Evolutionary conservation across 371 early-diverging fungal species (phyloP).

Genomic region (Rhizopus arrhizus): DNA sequence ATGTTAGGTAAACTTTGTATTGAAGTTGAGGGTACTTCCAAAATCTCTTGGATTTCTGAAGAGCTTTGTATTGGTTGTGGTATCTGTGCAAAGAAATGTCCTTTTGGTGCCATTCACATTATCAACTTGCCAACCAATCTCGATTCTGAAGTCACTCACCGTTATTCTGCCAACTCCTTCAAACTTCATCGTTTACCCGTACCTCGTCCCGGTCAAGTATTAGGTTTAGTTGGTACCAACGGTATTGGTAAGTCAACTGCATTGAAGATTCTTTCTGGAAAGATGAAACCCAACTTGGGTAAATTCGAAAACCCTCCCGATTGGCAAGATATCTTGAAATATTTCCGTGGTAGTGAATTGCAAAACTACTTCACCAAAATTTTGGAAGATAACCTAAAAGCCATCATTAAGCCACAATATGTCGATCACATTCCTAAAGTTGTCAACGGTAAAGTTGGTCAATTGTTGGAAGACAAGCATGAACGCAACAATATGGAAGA

Average conservation of each 20-base stretch:
- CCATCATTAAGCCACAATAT: slow-evolving; percentile 98
- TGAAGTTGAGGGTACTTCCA: slow-evolving; percentile 84
- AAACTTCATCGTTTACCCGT: slow-evolving; percentile 99
- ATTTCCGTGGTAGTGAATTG: slow-evolving; percentile 98
- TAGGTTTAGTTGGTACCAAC: slow-evolving; percentile 99
- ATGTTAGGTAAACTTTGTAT: slow-evolving; percentile 93
- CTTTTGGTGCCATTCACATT: slow-evolving; percentile 98
- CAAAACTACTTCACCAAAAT: slow-evolving; percentile 99
- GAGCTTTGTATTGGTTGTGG: slow-evolving; percentile 99
- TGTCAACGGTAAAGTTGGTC: slow-evolving; percentile 83
- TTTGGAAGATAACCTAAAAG: slow-evolving; percentile 93
- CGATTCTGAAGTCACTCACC: slow-evolving; percentile 95
- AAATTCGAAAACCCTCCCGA: slow-evolving; percentile 87
- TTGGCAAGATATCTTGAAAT: slow-evolving; percentile 95
- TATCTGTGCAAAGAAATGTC: slow-evolving; percentile 99
- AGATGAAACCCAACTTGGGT: slow-evolving; percentile 99
- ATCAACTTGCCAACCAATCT: slow-evolving; percentile 99
- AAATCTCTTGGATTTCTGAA: slow-evolving; percentile 95
- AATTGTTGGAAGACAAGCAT: slow-evolving; percentile 75
- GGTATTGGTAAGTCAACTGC: slow-evolving; percentile 99
- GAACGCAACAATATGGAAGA: slow-evolving; percentile 76
- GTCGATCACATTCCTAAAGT: slow-evolving; percentile 95
- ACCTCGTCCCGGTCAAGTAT: slow-evolving; percentile 97
- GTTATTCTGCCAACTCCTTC: slow-evolving; percentile 98
- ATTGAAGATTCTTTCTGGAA: slow-evolving; percentile 95